Conservation (phyloP, 2,329 filamentous ascomycete species). For the Aspergillus floridensis region DNA sequence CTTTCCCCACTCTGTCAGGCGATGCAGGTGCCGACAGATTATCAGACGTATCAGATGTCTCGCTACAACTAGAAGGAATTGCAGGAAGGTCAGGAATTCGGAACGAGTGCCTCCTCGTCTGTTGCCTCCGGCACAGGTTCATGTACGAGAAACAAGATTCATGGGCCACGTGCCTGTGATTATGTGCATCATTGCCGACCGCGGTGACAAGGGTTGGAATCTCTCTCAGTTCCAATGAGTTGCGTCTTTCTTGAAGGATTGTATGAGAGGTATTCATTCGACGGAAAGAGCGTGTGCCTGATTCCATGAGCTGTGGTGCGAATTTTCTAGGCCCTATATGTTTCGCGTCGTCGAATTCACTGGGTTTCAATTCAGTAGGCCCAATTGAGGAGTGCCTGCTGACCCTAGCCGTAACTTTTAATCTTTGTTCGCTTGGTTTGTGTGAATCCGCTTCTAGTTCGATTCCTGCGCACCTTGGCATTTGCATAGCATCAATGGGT, state of each 20-base stretch:
- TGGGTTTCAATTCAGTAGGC: not conserved
- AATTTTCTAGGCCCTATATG: not conserved
- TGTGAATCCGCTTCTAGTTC: not conserved
- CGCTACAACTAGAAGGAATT: not conserved
- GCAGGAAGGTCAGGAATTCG: not conserved
- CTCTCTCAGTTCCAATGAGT: not conserved
- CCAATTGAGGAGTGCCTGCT: not conserved
- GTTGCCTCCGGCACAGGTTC: not conserved
- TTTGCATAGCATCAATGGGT: not conserved
- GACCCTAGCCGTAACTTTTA: not conserved
- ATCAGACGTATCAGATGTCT: not conserved
- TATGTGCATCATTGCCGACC: not conserved
- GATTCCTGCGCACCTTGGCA: not conserved
- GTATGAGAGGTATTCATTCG: not conserved
- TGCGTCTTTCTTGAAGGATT: not conserved
- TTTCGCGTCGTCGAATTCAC: not conserved
- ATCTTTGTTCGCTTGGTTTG: not conserved
- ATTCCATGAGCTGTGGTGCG: not conserved
- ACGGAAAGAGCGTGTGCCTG: not conserved
- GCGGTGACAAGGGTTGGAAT: not conserved
- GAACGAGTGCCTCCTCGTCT: not conserved
- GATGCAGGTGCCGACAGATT: constrained; percentile 4
- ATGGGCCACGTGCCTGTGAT: not conserved
- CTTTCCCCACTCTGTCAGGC: constrained; percentile 32
- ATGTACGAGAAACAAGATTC: not conserved